Conservation (phyloP, 805 yeast species). For the Vanderwaltozyma tropicalis region DNA sequence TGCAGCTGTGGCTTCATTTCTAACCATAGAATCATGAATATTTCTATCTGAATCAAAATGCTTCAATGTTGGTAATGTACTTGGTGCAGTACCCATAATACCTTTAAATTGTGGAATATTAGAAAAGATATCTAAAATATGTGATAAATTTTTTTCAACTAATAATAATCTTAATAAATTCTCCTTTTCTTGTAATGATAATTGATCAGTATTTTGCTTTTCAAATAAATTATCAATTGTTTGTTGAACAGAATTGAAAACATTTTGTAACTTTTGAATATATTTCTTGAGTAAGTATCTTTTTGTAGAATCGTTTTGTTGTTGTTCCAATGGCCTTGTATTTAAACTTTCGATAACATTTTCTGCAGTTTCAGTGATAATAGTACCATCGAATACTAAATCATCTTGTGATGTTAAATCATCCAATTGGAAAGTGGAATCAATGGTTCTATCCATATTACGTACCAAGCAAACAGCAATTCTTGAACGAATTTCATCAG, state of each 20-base stretch:
- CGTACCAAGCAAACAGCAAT: slow-evolving; percentile 73
- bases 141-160: slow-evolving; percentile 58
- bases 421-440: slow-evolving; percentile 25
- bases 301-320: slow-evolving; percentile 16
- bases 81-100: slow-evolving; percentile 4
- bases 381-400: slow-evolving; percentile 63
- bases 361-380: slow-evolving; percentile 66
- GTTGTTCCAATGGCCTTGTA: slow-evolving; percentile 21
- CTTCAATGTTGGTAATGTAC: slow-evolving; percentile 1
- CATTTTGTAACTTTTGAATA: slow-evolving; percentile 32
- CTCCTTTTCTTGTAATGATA: slow-evolving; percentile 64
- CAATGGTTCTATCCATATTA: slow-evolving; percentile 60
- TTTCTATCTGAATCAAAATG: slow-evolving; percentile 1
- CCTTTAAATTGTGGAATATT: slow-evolving; percentile 18
- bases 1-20: no score
- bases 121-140: slow-evolving; percentile 34
- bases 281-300: slow-evolving; percentile 31
- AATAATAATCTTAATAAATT: slow-evolving; percentile 56
- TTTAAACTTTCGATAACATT: slow-evolving; percentile 39
- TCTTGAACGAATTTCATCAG: slow-evolving; percentile 53
- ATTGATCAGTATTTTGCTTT: slow-evolving; percentile 43
- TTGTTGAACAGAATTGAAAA: slow-evolving; percentile 32
- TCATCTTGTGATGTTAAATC: slow-evolving; percentile 40
- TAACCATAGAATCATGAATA: no score
- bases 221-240: slow-evolving; percentile 48